phyloP scores from a whole-genome alignment of 192 early-diverging fungal species.

The Phycomyces nitens region DNA sequence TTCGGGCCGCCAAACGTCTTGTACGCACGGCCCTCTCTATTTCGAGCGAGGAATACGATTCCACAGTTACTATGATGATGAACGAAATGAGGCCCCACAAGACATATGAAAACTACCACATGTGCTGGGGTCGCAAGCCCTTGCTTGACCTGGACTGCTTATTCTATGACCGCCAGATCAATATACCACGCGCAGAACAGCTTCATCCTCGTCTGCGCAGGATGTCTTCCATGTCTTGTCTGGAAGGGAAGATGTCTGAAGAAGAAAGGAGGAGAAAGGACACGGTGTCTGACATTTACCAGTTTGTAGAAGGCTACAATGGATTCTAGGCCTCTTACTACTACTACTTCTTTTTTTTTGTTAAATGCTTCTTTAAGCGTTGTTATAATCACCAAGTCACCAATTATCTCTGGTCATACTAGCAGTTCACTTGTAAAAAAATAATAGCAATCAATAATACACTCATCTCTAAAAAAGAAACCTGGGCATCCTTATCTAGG shows the following conservation, averaged over 20 bases:
- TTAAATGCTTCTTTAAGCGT: too few relatives aligned
- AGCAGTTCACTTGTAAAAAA: too few relatives aligned
- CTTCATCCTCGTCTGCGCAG: too few relatives aligned
- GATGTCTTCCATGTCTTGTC: not conserved
- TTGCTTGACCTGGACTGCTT: not conserved
- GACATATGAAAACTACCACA: constrained; percentile 10
- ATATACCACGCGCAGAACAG: too few relatives aligned
- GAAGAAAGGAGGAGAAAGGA: not conserved
- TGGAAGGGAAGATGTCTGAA: constrained; percentile 1
- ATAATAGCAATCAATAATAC: too few relatives aligned
- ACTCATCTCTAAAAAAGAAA: too few relatives aligned
- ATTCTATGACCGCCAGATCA: not conserved
- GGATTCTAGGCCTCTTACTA: not conserved
- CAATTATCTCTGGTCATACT: too few relatives aligned
- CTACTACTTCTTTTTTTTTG: too few relatives aligned
- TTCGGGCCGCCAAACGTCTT: constrained; percentile 1
- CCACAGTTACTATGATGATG: not conserved
- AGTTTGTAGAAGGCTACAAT: constrained; percentile 12
- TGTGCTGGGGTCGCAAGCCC: constrained; percentile 21
- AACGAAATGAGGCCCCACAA: not conserved
- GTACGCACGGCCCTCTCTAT: not conserved
- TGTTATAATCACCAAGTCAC: too few relatives aligned
- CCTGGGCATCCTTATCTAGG: too few relatives aligned
- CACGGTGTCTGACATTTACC: constrained; percentile 3
- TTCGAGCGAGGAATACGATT: not conserved